Evolutionary conservation across 148 eudicot genomes (phyloP), one percentile per base, ranked within the genome.

Genomic region (Rhododendron vialii): DNA sequence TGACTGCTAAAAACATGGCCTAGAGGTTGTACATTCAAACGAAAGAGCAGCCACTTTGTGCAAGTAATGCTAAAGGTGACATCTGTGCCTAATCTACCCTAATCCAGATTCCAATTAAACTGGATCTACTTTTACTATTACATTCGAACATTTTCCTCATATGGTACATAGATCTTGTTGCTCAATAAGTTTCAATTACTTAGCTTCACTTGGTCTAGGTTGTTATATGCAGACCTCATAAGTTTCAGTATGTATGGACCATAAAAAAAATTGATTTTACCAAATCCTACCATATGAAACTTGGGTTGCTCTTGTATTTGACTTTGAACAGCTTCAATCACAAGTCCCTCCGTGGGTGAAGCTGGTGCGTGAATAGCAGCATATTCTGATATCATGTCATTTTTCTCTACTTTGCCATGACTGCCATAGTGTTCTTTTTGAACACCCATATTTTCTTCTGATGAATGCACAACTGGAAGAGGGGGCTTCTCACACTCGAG

Each of bases 401-500:
- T 17, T 83, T 89, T 89, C 82, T 88, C 91, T 61, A 74, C 87
- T 38, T 74, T 86, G 80, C 55, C 82, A 89, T 80, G 88, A 85
- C 45, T 78, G 88, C 82, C 85, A 74, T 67, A 38, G 80, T 81
- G 87, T 75, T 51, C 80, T 53, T 63, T 86, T 77, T 84, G 88
- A 35, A 79, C 61, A 45, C 82, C 80, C 76, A 71, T 51, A 55
- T 63, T 88, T 47, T 82, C 89, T 80, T 80, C 88, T 69, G 93
- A 84, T 74, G 90, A 88, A 85, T 85, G 86, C 48, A 63, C 50
- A 82, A 87, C 45, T 13, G 87, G 45, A 81, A 74, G 47, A 87
- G 93, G 86, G 84, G 96, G 93, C 90, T 92, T 95, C 90, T 92
- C 95, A 83, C 86, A 84, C 87, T 95, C 98, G 17, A 93, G 95